A percentile compares a stretch with the other conserved stretches of the same genome.
Evolutionary conservation across 352 stramenopile genomes (phyloP).

Genomic region (Blastocystis sp.): DNA sequence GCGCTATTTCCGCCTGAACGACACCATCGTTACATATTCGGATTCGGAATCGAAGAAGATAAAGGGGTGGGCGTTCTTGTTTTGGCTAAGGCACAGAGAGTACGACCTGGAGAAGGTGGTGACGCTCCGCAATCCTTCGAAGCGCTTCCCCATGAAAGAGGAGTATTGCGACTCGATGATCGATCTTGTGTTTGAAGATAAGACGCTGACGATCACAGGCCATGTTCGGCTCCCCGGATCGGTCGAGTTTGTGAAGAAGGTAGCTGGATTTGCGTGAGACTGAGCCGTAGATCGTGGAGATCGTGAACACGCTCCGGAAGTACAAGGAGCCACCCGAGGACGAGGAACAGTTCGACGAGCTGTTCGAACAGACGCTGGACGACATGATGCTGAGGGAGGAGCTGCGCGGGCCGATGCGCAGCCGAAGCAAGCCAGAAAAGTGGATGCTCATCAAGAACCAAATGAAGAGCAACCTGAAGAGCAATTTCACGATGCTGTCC

Average conservation of each 20-base stretch:
- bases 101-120: conserved; percentile 27
- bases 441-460: conserved; percentile 44
- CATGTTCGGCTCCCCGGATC: conserved; percentile 8
- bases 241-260: conserved; percentile 9
- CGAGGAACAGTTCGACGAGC: background rate
- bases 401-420: background rate
- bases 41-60: background rate
- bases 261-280: background rate
- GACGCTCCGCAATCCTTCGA: conserved; percentile 4
- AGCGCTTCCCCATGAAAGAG: background rate
- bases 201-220: conserved; percentile 8
- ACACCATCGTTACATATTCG: conserved; percentile 27
- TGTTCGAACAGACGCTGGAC: conserved; percentile 44
- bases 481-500: conserved; percentile 11
- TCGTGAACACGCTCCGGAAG: background rate
- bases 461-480: conserved; percentile 56
- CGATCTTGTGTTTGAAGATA: conserved; percentile 44
- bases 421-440: background rate
- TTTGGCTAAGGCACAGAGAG: background rate
- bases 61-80: background rate
- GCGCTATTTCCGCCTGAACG: conserved; percentile 29
- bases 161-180: conserved; percentile 11
- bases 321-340: conserved; percentile 8
- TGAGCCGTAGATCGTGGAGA: conserved; percentile 22
- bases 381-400: conserved; percentile 68